A percentile compares a stretch with the other conserved stretches of the same genome.
phyloP scores from a whole-genome alignment of 495 filamentous ascomycete genomes.

The Talaromyces thailandensis region DNA sequence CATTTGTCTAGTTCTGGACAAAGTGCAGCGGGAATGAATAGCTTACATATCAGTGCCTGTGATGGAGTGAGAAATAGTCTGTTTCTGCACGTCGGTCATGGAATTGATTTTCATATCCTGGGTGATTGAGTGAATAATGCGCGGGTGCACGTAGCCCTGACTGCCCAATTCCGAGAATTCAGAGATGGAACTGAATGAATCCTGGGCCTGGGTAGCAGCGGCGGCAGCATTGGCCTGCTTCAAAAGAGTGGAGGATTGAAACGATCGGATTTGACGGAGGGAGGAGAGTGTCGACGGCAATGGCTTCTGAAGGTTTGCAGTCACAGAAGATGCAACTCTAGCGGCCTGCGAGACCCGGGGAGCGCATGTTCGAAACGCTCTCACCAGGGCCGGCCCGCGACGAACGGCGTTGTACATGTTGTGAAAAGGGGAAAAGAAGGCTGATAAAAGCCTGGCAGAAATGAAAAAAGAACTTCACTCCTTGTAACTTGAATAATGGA shows the following conservation, averaged over 20 bases:
- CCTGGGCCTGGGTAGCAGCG: constrained; percentile 13
- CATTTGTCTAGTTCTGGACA: not conserved
- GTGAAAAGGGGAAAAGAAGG: not conserved
- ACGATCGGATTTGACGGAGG: constrained; percentile 16
- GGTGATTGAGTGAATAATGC: constrained; percentile 61
- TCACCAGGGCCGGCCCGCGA: constrained; percentile 25
- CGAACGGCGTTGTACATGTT: constrained; percentile 35
- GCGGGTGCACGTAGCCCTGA: constrained; percentile 51
- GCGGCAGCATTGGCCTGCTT: constrained; percentile 17
- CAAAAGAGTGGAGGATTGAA: constrained; percentile 22
- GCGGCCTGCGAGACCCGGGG: constrained; percentile 18
- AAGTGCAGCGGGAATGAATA: not conserved
- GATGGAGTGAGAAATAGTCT: constrained; percentile 71
- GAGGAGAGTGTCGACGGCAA: constrained; percentile 6
- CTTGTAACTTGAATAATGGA: not conserved
- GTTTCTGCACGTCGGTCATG: constrained; percentile 89
- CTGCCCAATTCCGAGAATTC: constrained; percentile 61
- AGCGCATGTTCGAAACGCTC: constrained; percentile 27
- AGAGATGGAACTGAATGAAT: constrained; percentile 33
- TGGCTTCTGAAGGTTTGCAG: constrained; percentile 22
- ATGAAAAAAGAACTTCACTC: not conserved
- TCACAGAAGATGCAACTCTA: constrained; percentile 18
- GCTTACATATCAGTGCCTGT: constrained; percentile 76
- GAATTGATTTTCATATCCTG: constrained; percentile 63
- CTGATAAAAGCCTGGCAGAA: not conserved